A percentile compares a stretch with the other conserved stretches of the same genome.
Conservation (phyloP, 805 yeast genomes). For the Schizosaccharomyces octosporus region DNA sequence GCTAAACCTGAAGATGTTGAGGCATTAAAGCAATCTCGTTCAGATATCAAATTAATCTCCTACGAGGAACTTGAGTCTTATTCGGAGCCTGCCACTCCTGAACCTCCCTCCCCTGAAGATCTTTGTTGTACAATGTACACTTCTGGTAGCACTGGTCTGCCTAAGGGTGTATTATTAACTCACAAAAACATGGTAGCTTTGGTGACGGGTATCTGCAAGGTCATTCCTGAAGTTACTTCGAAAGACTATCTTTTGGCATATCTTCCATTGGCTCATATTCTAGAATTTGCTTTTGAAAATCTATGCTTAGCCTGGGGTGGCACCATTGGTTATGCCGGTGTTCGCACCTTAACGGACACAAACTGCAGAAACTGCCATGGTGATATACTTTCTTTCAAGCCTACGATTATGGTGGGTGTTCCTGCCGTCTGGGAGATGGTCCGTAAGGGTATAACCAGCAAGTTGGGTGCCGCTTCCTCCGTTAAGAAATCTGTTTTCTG, state of each 20-base stretch:
- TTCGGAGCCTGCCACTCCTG: slow-evolving; percentile 32
- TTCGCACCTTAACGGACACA: slow-evolving; percentile 65
- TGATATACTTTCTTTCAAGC: slow-evolving; percentile 66
- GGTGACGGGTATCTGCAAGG: slow-evolving; percentile 50
- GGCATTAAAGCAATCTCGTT: slow-evolving; percentile 39
- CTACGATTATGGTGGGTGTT: slow-evolving; percentile 91
- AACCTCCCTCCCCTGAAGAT: slow-evolving; percentile 33
- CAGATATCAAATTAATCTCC: slow-evolving; percentile 46
- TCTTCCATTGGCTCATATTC: slow-evolving; percentile 87
- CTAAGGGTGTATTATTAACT: slow-evolving; percentile 56
- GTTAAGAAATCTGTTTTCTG: slow-evolving; percentile 63
- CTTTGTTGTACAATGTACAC: slow-evolving; percentile 64
- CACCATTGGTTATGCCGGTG: slow-evolving; percentile 68
- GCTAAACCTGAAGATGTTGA: slow-evolving; percentile 29
- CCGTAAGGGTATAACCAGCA: slow-evolving; percentile 68
- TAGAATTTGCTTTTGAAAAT: slow-evolving; percentile 75
- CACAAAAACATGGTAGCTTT: slow-evolving; percentile 59
- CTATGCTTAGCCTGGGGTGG: slow-evolving; percentile 72
- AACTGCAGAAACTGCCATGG: slow-evolving; percentile 69
- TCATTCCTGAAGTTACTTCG: slow-evolving; percentile 26
- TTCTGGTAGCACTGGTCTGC: slow-evolving; percentile 66
- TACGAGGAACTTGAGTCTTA: slow-evolving; percentile 28
- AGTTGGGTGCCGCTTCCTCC: slow-evolving; percentile 41
- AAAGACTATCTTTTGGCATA: slow-evolving; percentile 63
- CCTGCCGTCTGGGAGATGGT: slow-evolving; percentile 96